Conservation (phyloP, 805 yeast species). For the Kodamaea fukazawae region DNA sequence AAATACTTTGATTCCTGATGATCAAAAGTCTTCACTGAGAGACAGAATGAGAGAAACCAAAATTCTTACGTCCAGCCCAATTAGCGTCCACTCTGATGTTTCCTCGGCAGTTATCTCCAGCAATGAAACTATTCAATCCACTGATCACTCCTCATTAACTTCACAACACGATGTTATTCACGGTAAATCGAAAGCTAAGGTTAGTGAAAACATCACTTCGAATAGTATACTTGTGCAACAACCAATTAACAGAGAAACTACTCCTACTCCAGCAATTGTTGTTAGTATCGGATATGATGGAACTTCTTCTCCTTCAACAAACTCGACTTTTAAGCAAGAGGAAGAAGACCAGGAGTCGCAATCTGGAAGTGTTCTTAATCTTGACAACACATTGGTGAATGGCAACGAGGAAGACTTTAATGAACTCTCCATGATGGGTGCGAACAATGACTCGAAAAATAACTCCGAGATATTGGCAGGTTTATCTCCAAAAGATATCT, state of each 20-base stretch:
- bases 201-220: background rate
- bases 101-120: slow-evolving; percentile 29
- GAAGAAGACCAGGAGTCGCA: slow-evolving; percentile 9
- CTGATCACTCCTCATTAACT: slow-evolving; percentile 27
- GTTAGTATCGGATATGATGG: slow-evolving; percentile 17
- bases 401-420: slow-evolving; percentile 1
- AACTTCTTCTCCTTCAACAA: slow-evolving; percentile 16
- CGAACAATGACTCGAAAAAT: slow-evolving; percentile 3
- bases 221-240: slow-evolving; percentile 1
- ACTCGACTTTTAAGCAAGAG: slow-evolving; percentile 18
- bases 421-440: background rate
- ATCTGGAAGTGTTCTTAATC: slow-evolving; percentile 7
- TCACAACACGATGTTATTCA: slow-evolving; percentile 17
- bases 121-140: slow-evolving; percentile 27
- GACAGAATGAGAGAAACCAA: background rate
- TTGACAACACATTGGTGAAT: background rate
- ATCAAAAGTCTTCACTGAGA: too few species aligned
- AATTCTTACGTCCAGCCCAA: slow-evolving; percentile 3
- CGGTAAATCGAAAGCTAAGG: slow-evolving; percentile 8
- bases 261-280: slow-evolving; percentile 18
- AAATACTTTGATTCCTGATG: too few species aligned
- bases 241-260: slow-evolving; percentile 3
- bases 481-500: slow-evolving; percentile 1
- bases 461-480: slow-evolving; percentile 3
- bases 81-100: slow-evolving; percentile 20